Conservation (phyloP, 2,329 filamentous ascomycete genomes). For the Diaporthe helianthi region DNA sequence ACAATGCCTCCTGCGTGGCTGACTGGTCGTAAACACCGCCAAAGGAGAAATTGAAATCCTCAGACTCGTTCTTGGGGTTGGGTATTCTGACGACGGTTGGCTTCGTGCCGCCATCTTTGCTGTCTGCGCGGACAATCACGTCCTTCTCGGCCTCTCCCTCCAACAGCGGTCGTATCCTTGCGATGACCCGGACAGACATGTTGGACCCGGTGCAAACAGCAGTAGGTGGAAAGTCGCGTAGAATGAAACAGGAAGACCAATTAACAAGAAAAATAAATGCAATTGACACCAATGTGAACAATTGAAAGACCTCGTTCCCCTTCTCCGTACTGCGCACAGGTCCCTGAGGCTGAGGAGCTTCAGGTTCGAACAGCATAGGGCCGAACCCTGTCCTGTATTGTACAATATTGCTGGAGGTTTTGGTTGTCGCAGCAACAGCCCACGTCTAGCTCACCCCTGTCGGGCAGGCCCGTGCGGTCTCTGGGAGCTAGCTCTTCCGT, state of each 20-base stretch:
- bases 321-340: constrained; percentile 12
- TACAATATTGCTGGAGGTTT: constrained; percentile 10
- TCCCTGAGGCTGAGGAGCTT: constrained; percentile 4
- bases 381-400: background rate
- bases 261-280: background rate
- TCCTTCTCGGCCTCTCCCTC: constrained; percentile 87
- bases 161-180: constrained; percentile 86
- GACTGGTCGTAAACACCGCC: constrained; percentile 87
- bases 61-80: constrained; percentile 88
- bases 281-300: background rate
- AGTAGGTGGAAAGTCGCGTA: background rate
- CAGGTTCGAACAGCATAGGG: constrained; percentile 3
- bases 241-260: background rate
- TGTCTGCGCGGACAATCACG: constrained; percentile 77
- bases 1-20: constrained; percentile 85
- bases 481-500: constrained; percentile 21
- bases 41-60: constrained; percentile 94
- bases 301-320: constrained; percentile 4
- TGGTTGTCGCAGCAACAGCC: constrained; percentile 23
- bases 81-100: constrained; percentile 83
- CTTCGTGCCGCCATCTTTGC: constrained; percentile 65
- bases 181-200: constrained; percentile 84
- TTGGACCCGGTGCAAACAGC: constrained; percentile 24
- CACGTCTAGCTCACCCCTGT: constrained; percentile 6
- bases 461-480: background rate